Conservation (phyloP, 352 stramenopile genomes). For the Achlya hypogyna region DNA sequence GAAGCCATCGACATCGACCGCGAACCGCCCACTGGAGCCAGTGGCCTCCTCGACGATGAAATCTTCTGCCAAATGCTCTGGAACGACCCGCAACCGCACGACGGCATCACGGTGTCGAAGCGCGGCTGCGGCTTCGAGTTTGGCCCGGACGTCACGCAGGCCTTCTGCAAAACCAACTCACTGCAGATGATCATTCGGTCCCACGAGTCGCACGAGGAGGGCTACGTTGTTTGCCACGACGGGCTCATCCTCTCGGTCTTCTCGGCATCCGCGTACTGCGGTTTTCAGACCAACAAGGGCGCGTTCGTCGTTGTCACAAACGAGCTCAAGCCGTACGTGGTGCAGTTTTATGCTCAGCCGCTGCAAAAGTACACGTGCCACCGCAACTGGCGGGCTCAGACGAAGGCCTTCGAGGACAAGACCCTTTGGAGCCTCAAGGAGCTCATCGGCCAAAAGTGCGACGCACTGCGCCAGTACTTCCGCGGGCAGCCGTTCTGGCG, state of each 20-base stretch:
- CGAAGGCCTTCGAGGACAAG: slow-evolving; percentile 47
- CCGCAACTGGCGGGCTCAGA: slow-evolving; percentile 59
- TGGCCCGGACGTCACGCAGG: slow-evolving; percentile 85
- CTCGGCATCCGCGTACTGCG: slow-evolving; percentile 88
- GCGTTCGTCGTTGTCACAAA: slow-evolving; percentile 61
- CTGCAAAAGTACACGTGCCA: slow-evolving; percentile 42
- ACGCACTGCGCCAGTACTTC: slow-evolving; percentile 39
- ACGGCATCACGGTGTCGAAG: slow-evolving; percentile 36
- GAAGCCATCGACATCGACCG: slow-evolving; percentile 72
- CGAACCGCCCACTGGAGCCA: slow-evolving; percentile 60
- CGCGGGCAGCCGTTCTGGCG: slow-evolving; percentile 29
- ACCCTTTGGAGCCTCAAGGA: slow-evolving; percentile 75
- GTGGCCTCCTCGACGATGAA: slow-evolving; percentile 67
- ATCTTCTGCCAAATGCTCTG: slow-evolving; percentile 88
- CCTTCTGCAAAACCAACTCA: slow-evolving; percentile 80
- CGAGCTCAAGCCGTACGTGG: slow-evolving; percentile 84
- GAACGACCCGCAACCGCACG: slow-evolving; percentile 77
- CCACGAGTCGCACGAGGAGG: slow-evolving; percentile 88
- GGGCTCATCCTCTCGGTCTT: slow-evolving; percentile 85
- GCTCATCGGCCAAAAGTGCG: slow-evolving; percentile 75
- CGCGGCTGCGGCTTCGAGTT: slow-evolving; percentile 89
- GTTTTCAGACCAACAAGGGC: slow-evolving; percentile 85
- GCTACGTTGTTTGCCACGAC: slow-evolving; percentile 84
- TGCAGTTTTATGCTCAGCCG: slow-evolving; percentile 86
- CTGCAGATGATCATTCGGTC: slow-evolving; percentile 89